A percentile compares a stretch with the other conserved stretches of the same genome.
Evolutionary conservation across 2,329 filamentous ascomycete species (phyloP).

Genomic region (Myriosclerotinia duriaeana): DNA sequence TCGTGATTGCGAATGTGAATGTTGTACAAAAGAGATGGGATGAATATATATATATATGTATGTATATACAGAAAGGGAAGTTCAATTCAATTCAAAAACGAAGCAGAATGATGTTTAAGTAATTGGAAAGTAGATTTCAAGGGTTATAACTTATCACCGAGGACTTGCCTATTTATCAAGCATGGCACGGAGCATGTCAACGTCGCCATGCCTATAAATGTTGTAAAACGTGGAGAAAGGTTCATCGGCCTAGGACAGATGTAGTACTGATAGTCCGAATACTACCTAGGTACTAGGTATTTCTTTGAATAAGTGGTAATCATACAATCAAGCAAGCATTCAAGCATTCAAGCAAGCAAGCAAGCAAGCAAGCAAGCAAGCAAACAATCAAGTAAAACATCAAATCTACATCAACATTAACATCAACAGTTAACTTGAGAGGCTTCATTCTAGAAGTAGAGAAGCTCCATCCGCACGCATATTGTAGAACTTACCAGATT

Average conservation of each 20-base stretch:
- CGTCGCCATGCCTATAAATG: not conserved
- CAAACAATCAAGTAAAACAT: not conserved
- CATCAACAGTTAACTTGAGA: not conserved
- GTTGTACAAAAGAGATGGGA: not conserved
- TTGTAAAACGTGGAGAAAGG: conserved; percentile 24
- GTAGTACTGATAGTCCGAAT: conserved; percentile 1
- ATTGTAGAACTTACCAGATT: not conserved
- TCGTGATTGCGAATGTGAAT: not conserved
- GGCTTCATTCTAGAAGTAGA: not conserved
- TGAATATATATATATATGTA: not conserved
- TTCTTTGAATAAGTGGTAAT: no score
- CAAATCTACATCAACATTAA: not conserved
- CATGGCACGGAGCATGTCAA: conserved; percentile 21
- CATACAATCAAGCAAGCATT: no score
- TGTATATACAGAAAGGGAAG: not conserved
- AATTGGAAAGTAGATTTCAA: not conserved
- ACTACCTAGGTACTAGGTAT: no score
- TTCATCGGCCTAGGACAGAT: conserved; percentile 13
- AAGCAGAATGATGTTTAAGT: not conserved
- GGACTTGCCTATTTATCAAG: conserved; percentile 7
- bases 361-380: not conserved
- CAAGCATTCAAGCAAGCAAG: no score
- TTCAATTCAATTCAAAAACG: not conserved
- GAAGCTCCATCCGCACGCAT: no score
- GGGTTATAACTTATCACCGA: conserved; percentile 8